phyloP scores from a whole-genome alignment of 768 basidiomycete genomes.

The Clavulina sp. region DNA sequence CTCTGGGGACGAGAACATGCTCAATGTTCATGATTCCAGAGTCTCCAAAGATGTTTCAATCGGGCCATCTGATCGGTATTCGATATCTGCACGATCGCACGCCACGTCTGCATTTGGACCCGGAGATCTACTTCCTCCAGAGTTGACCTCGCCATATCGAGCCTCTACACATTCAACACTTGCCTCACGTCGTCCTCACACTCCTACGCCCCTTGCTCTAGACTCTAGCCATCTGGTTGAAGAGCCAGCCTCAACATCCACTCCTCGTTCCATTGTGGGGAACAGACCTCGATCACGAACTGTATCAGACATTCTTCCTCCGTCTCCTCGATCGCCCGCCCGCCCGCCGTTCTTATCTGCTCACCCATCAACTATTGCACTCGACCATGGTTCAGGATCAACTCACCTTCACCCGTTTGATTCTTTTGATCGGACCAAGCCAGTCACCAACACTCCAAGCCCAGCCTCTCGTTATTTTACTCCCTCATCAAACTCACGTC shows the following conservation, averaged over 20 bases:
- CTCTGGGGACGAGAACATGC: conserved; percentile 17
- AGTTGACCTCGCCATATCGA: too few relatives aligned
- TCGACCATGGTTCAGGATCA: conserved; percentile 27
- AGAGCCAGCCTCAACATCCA: too few relatives aligned
- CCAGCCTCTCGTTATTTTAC: conserved; percentile 24
- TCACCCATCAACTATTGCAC: conserved; percentile 42
- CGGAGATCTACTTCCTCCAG: conserved; percentile 41
- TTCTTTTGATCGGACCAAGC: conserved; percentile 25
- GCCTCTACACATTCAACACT: too few relatives aligned
- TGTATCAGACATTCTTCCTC: too few relatives aligned
- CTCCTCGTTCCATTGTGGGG: too few relatives aligned
- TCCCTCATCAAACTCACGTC: conserved; percentile 13
- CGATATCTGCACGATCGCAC: not conserved
- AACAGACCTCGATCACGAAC: too few relatives aligned
- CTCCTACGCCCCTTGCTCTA: conserved; percentile 42
- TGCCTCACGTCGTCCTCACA: conserved; percentile 27
- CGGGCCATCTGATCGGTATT: not conserved
- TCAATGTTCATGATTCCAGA: not conserved
- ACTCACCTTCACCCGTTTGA: conserved; percentile 19
- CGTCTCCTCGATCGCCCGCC: too few relatives aligned
- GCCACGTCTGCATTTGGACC: conserved; percentile 40
- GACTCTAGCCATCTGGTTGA: conserved; percentile 39
- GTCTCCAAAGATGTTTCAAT: not conserved
- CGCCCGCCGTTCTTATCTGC: conserved; percentile 25
- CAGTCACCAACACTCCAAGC: conserved; percentile 35